Evolutionary conservation across 805 yeast species (phyloP).

Genomic region (Kuraishia capsulata): DNA sequence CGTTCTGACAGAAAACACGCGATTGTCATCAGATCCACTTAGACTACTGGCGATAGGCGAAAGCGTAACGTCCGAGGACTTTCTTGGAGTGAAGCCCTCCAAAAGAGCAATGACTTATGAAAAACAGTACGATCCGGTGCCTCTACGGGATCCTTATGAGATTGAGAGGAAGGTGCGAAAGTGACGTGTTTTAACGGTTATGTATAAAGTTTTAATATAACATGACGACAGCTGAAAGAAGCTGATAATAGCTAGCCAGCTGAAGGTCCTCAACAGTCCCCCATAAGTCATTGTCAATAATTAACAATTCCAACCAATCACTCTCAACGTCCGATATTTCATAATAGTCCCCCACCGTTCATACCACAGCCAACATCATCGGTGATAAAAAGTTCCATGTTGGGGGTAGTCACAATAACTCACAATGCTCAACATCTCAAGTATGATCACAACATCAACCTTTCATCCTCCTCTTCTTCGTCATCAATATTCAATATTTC

Average conservation of each 20-base stretch:
- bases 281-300: neutral
- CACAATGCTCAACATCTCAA: neutral
- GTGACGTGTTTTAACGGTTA: too few relatives aligned
- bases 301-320: constrained; percentile 2
- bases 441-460: constrained; percentile 1
- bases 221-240: too few relatives aligned
- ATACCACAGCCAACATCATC: too few relatives aligned
- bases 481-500: constrained; percentile 17
- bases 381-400: too few relatives aligned
- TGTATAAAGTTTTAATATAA: too few relatives aligned
- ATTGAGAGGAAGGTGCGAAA: neutral
- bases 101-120: neutral
- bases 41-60: constrained; percentile 3
- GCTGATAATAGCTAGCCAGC: too few relatives aligned
- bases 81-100: neutral
- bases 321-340: constrained; percentile 12
- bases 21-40: neutral
- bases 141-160: neutral
- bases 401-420: too few relatives aligned
- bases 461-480: constrained; percentile 10
- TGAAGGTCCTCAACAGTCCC: neutral
- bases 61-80: neutral
- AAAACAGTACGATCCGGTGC: neutral
- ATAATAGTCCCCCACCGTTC: too few relatives aligned
- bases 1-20: neutral